Evolutionary conservation across 495 filamentous ascomycete species (phyloP).

Genomic region (Echria macrotheca): DNA sequence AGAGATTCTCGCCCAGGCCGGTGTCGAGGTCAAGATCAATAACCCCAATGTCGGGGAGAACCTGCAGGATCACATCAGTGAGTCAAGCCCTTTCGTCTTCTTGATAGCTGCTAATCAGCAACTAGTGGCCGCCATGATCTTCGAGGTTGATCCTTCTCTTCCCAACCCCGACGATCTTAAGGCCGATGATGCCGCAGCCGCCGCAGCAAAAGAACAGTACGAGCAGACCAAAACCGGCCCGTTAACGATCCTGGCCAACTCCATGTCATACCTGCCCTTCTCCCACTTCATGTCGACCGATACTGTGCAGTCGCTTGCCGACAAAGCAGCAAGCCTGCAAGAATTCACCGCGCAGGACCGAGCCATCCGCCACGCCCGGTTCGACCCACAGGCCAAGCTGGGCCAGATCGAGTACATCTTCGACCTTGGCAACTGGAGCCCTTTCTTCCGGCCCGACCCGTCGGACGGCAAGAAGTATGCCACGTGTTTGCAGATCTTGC

Average conservation of each 20-base stretch:
- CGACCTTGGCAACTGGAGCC: constrained; percentile 46
- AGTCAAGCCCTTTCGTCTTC: too few species aligned
- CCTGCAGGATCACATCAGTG: constrained; percentile 51
- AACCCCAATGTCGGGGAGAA: constrained; percentile 51
- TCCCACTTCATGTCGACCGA: constrained; percentile 27
- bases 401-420: constrained; percentile 50
- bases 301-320: constrained; percentile 6
- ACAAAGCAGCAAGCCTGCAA: not conserved
- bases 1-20: constrained; percentile 15
- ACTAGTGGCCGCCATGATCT: constrained; percentile 42
- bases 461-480: constrained; percentile 40
- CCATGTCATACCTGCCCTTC: constrained; percentile 43
- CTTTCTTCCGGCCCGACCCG: constrained; percentile 30
- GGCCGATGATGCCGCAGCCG: not conserved
- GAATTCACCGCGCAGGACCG: constrained; percentile 4
- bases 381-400: constrained; percentile 23
- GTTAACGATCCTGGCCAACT: constrained; percentile 24
- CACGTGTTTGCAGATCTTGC: constrained; percentile 48
- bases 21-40: constrained; percentile 40
- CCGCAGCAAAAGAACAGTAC: constrained; percentile 18
- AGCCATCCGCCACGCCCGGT: constrained; percentile 27
- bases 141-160: constrained; percentile 40
- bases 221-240: constrained; percentile 11
- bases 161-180: constrained; percentile 38
- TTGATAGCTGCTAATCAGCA: too few species aligned